Percentiles rank a stretch among this genome's conserved stretches.
Conservation (phyloP, 1,139 yeast species). For the Fermentozyma sake region DNA sequence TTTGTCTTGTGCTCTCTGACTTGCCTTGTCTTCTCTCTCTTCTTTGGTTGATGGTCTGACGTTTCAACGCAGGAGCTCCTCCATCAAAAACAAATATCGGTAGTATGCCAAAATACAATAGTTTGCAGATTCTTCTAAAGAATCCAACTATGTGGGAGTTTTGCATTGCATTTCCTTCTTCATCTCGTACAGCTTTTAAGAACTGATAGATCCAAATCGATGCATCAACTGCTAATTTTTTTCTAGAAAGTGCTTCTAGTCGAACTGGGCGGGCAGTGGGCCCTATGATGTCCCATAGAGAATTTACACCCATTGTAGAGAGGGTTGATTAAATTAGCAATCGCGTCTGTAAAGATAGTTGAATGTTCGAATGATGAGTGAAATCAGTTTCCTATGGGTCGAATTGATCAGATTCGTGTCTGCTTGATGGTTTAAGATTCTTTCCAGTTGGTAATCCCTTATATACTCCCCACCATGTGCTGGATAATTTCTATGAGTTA, state of each 20-base stretch:
- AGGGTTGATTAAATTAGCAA: not conserved
- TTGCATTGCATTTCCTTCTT: slow-evolving; percentile 71
- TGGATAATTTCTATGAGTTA: no score
- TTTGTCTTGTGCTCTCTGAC: slow-evolving; percentile 60
- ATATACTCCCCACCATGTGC: no score
- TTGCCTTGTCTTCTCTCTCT: slow-evolving; percentile 73
- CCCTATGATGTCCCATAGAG: slow-evolving; percentile 88
- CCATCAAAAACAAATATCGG: slow-evolving; percentile 99
- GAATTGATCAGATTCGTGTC: no score
- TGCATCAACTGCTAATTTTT: slow-evolving; percentile 90
- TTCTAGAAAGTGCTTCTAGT: slow-evolving; percentile 73
- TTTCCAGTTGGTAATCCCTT: no score
- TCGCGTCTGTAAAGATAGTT: no score
- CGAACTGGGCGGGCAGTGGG: slow-evolving; percentile 90
- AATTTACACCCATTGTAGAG: slow-evolving; percentile 83
- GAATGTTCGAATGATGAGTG: no score
- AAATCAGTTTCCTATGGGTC: no score
- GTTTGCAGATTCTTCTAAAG: slow-evolving; percentile 86
- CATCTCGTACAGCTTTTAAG: slow-evolving; percentile 87
- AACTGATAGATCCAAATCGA: slow-evolving; percentile 99
- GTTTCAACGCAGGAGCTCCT: slow-evolving; percentile 84
- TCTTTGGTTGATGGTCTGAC: slow-evolving; percentile 67
- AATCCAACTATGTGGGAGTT: slow-evolving; percentile 92
- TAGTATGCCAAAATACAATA: slow-evolving; percentile 79
- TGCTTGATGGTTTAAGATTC: no score